phyloP scores from a whole-genome alignment of 2,329 filamentous ascomycete species.

The Ascochyta pisi region DNA sequence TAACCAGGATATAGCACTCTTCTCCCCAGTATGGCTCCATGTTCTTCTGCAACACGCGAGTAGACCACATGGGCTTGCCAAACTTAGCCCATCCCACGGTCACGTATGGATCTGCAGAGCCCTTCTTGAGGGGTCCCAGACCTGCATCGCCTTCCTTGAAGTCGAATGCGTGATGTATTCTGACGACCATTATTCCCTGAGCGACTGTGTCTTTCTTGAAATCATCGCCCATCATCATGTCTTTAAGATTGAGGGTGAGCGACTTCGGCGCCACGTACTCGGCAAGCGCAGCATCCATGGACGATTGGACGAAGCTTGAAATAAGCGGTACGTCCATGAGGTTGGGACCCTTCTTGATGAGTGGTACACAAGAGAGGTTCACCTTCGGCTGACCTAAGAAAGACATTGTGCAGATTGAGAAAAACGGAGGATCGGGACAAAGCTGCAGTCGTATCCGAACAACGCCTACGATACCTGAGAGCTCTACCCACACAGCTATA shows the following conservation, averaged over 20 bases:
- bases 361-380: constrained; percentile 71
- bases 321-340: constrained; percentile 79
- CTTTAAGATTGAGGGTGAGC: constrained; percentile 74
- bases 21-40: constrained; percentile 76
- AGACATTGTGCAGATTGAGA: constrained; percentile 75
- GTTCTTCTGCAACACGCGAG: constrained; percentile 68
- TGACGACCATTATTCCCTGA: constrained; percentile 69
- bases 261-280: constrained; percentile 81
- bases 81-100: constrained; percentile 80
- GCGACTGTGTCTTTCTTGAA: constrained; percentile 77
- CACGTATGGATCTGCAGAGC: constrained; percentile 73
- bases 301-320: constrained; percentile 75
- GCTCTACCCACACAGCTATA: constrained; percentile 74
- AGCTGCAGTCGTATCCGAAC: constrained; percentile 74
- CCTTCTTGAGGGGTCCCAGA: constrained; percentile 64
- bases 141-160: constrained; percentile 75
- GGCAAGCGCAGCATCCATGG: constrained; percentile 75
- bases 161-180: constrained; percentile 70
- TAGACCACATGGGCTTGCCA: constrained; percentile 71
- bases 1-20: constrained; percentile 72
- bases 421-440: constrained; percentile 78
- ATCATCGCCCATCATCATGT: constrained; percentile 78
- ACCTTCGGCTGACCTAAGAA: constrained; percentile 79
- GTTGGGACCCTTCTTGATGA: constrained; percentile 73
- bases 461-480: constrained; percentile 74